Percentiles rank a stretch among this genome's conserved stretches.
These are phyloP conservation scores for Basidiobolus meristosporus DNA, from an alignment of 371 early-diverging fungal genomes.

Conservation along the genomic window DNA sequence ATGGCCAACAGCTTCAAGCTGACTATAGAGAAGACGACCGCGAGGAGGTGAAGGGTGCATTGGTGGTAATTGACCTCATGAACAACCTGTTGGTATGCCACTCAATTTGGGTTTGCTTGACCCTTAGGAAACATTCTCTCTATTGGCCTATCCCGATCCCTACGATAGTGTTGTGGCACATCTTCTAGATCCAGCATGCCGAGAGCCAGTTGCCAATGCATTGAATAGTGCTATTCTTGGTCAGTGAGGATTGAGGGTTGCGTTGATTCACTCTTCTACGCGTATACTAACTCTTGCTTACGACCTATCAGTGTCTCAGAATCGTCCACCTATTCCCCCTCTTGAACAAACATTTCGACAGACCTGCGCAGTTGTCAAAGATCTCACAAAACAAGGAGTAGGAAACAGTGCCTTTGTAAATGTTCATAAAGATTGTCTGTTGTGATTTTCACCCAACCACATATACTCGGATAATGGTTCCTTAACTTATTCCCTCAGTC, in stretches of 20 bases:
- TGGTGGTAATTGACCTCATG: slow-evolving; percentile 10
- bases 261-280: no score
- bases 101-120: no score
- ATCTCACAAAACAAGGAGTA: slow-evolving; percentile 17
- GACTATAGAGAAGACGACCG: slow-evolving; percentile 37
- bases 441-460: no score
- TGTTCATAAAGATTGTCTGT: no score
- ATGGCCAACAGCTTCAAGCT: slow-evolving; percentile 48
- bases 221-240: slow-evolving; percentile 55
- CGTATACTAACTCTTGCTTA: no score
- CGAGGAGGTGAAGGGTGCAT: slow-evolving; percentile 12
- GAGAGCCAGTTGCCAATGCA: slow-evolving; percentile 41
- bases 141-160: slow-evolving; percentile 57
- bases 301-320: slow-evolving; percentile 18
- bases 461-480: no score
- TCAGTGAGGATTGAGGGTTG: slow-evolving; percentile 10
- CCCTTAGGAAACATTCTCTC: slow-evolving; percentile 49
- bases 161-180: slow-evolving; percentile 24
- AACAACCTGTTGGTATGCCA: no score
- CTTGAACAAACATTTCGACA: slow-evolving; percentile 22
- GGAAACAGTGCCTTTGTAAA: no score
- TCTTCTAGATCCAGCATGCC: slow-evolving; percentile 17
- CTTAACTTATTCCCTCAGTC: no score
- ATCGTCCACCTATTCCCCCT: slow-evolving; percentile 16
- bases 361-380: slow-evolving; percentile 13